Evolutionary conservation across 176 grass and related monocot species (phyloP), one percentile per base, ranked within the genome.

Genomic region (Canna indica): DNA sequence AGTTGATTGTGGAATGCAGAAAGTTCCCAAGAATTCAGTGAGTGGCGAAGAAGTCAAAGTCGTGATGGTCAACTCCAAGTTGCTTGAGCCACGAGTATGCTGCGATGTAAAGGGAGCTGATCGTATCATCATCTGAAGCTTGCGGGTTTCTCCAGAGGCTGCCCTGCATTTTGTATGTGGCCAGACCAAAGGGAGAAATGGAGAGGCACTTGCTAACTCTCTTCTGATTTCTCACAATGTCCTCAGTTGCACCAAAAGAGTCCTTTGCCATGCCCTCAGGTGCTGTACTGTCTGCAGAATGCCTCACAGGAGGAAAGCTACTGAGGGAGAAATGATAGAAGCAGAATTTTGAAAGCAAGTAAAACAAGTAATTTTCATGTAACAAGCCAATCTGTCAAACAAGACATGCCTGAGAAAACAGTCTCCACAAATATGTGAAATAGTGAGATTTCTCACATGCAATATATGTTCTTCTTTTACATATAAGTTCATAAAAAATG

Each of bases 11-110:
- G 1, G 60, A 26, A 36, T 39, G 41, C 41, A 44, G 5, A 26
- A 38, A 42, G 0, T 24, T 7, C n/a, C 15, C 25, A 25, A 20
- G 38, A 22, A 44, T 2, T 54, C 27, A 81, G 69, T 73, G 64
- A 17, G 76, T 72, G 4, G 77, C 75, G 78, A 95, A 95, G 76
- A 90, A 95, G 30, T 66, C 75, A 14, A 87, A 95, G 74, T 95
- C 90, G 11, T 85, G 84, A 3, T 95, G 90, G 16, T 85, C 69
- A 7, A 81, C 84, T 22, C 76, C 74, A 25, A 95, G 78, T 64
- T 95, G 91, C 74, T 81, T 95, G 70, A 95, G 57, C 87, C 91
- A 95, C 16, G 91, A 90, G 11, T 76, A 22, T 0, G 84, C 84
- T 3, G 86, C 86, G 60, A 73, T 76, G 0, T 82, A 62, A 30